Conservation (phyloP, 306 rosid species). For the Vigna radiata region DNA sequence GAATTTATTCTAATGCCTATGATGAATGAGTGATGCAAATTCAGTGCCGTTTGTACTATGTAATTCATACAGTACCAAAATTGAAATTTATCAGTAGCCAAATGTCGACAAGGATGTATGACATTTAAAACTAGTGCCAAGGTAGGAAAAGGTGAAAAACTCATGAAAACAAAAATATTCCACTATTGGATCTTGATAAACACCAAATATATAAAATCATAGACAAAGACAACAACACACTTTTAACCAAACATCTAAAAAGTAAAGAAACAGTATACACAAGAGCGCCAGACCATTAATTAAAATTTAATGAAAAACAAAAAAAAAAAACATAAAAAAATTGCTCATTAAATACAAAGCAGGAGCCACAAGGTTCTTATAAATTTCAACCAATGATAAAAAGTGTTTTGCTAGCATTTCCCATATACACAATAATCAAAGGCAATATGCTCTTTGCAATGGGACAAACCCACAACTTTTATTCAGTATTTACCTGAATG, state of each 20-base stretch:
- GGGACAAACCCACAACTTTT: constrained; percentile 12
- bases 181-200: constrained; percentile 28
- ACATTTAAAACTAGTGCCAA: constrained; percentile 21
- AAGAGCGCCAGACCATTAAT: background rate
- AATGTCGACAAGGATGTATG: constrained; percentile 1
- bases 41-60: background rate
- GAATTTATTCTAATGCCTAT: constrained; percentile 1
- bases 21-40: constrained; percentile 3
- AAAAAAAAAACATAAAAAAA: background rate
- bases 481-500: constrained; percentile 66
- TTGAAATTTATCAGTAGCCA: background rate
- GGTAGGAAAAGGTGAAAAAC: constrained; percentile 13
- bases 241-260: constrained; percentile 8
- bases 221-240: background rate
- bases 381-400: background rate
- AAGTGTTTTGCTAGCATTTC: background rate
- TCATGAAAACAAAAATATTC: constrained; percentile 1
- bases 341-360: background rate
- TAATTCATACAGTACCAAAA: background rate
- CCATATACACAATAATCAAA: constrained; percentile 23
- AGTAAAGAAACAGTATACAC: constrained; percentile 28
- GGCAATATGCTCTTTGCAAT: background rate
- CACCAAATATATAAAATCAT: constrained; percentile 30
- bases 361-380: background rate
- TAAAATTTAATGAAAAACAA: background rate